Evolutionary conservation across 257 asterid species (phyloP), one percentile per base, ranked within the genome.

Genomic region (Salvia rosmarinus): DNA sequence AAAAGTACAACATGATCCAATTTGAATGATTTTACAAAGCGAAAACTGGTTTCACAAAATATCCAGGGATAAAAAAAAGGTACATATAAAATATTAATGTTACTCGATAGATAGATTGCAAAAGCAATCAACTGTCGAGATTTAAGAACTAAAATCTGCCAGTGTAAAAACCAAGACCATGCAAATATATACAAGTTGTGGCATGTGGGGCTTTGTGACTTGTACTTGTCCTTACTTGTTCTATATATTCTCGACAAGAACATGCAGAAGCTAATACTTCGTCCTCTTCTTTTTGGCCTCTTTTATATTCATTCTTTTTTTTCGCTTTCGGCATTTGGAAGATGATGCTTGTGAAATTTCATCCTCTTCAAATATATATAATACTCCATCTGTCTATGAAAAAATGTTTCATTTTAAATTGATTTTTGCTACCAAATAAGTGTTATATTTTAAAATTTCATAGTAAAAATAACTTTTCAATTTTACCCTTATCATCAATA

Each of bases 31-130:
- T 40, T 14, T 35, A 23, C 12, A 14, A 14, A 55, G 54, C 28
- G 49, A 19, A 51, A 68, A 20, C 32, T 67, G 61, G 21, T 42
- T 47, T 66, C 13, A 68, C n/a, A 35, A 39, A 46, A 20, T 68
- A 54, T 40, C 44, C 9, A 69, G 56, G n/a, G n/a, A n/a, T n/a
- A n/a, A 67, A 30, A 49, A 67, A 47, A 67, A 49, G 35, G 30
- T 30, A 49, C 43, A 52, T 50, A 32, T 50, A 67, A 9, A 20
- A 3, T 8, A 17, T 2, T 5, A 54, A 21, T 21, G 11, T 54
- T 21, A 20, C 34, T 9, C n/a, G 9, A 52, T 52, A 52, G 9
- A 52, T 52, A 52, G 32, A 19, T 20, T 19, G 30, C 58, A 51
- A 47, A 32, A 16, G 9, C 28, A 50, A 50, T 50, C 57, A 14